Evolutionary conservation across 2,329 filamentous ascomycete species (phyloP), one percentile per base, ranked within the genome.

Genomic region (Nectriaceae sp.): DNA sequence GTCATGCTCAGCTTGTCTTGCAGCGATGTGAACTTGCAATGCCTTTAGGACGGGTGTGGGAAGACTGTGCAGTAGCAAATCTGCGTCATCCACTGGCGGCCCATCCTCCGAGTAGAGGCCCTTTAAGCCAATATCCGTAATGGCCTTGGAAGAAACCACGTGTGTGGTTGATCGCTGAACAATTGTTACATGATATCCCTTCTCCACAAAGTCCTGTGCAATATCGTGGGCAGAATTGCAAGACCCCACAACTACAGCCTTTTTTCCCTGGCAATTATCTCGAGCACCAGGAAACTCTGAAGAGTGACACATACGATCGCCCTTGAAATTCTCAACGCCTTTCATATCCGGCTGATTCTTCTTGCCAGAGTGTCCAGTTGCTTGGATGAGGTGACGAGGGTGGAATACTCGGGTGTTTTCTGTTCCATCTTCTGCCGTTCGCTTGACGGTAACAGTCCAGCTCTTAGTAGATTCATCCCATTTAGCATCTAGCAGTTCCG

Each of bases 161-260:
- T 78, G 81, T 0, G 87, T 89, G 6, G 77, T 80, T 1, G 79
- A 83, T 3, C 87, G 78, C 66, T 90, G 87, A 0, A 90, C 76
- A 65, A 90, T 84, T 0, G 86, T 89, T 2, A 88, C 79, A 3
- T 81, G 72, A 52, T 84, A 84, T 0, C 86, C 87, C 42, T 83
- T 81, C 56, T 88, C 84, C 29, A 79, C 75, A 57, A 78, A 88
- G 53, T 88, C 83, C 47, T 88, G 84, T 0, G 83, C 80, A 46
- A 88, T 88, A 53, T 89, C 86, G 56, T 87, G 83, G 5, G 75
- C 83, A 0, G 83, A 87, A 65, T 88, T 89, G 65, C 85, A 87
- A 2, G 80, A 83, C 2, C 86, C 87, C 0, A 89, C 74, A 0
- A 90, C 79, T 2, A 88, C 69, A 0, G 81, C 85, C 51, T 80